phyloP scores from a whole-genome alignment of 2,329 filamentous ascomycete genomes.

The Beauveria medogensis region DNA sequence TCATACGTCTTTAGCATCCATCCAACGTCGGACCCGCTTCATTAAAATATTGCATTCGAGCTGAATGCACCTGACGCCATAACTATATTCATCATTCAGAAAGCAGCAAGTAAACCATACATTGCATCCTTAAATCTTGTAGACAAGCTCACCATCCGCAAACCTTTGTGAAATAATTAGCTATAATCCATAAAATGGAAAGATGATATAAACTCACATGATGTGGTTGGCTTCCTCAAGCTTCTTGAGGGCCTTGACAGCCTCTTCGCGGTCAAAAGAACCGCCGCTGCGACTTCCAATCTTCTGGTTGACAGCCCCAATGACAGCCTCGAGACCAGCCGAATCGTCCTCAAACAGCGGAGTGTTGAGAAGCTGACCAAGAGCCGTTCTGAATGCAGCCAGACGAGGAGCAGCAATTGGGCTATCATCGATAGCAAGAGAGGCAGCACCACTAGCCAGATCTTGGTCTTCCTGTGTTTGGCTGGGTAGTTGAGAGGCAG shows the following conservation, averaged over 20 bases:
- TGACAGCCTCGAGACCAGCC: slow-evolving; percentile 64
- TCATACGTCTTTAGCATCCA: slow-evolving; percentile 7
- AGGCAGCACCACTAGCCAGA: slow-evolving; percentile 34
- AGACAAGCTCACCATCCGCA: slow-evolving; percentile 56
- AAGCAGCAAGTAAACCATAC: neutral
- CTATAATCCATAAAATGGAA: neutral
- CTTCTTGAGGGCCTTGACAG: slow-evolving; percentile 64
- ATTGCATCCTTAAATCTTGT: slow-evolving; percentile 50
- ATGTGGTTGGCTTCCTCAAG: slow-evolving; percentile 83
- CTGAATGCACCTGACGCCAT: slow-evolving; percentile 4
- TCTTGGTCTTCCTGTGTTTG: slow-evolving; percentile 36
- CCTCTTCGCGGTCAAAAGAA: slow-evolving; percentile 64
- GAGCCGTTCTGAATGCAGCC: slow-evolving; percentile 64
- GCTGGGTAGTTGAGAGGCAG: slow-evolving; percentile 58
- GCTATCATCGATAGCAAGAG: slow-evolving; percentile 32
- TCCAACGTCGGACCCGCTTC: neutral
- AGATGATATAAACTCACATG: slow-evolving; percentile 58
- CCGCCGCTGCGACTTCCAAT: slow-evolving; percentile 46
- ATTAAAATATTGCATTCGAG: neutral
- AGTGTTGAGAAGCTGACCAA: slow-evolving; percentile 77
- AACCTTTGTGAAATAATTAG: slow-evolving; percentile 34
- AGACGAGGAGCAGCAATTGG: slow-evolving; percentile 57
- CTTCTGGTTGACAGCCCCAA: slow-evolving; percentile 70
- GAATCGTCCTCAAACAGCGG: slow-evolving; percentile 82
- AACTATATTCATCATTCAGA: neutral